Conservation (phyloP, 129 eudicot genomes). For the Artemisia argyi region DNA sequence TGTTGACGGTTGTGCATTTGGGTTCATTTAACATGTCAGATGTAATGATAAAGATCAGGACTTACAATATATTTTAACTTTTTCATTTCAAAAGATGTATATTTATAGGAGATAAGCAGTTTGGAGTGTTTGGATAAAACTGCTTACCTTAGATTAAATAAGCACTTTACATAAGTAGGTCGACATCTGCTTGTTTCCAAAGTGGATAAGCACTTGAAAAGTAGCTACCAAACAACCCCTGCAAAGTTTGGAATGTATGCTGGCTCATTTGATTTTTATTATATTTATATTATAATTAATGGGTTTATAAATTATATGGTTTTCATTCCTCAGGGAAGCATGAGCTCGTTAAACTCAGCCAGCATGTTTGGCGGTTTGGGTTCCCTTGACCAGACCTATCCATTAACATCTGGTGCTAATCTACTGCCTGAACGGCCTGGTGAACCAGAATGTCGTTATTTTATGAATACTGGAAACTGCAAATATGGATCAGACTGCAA, state of each 20-base stretch:
- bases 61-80: background rate
- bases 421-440: constrained; percentile 92
- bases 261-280: background rate
- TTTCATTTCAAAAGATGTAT: background rate
- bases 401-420: constrained; percentile 37
- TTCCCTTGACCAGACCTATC: constrained; percentile 36
- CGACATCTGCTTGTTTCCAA: no score
- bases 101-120: no score
- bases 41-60: background rate
- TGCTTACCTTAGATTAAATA: no score
- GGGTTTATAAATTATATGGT: constrained; percentile 3
- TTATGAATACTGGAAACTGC: constrained; percentile 80
- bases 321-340: constrained; percentile 40
- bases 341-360: constrained; percentile 49
- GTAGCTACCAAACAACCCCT: no score
- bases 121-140: background rate
- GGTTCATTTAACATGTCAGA: background rate
- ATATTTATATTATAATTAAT: background rate
- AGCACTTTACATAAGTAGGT: no score
- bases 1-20: background rate
- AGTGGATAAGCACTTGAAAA: no score
- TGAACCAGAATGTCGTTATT: constrained; percentile 87
- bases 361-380: constrained; percentile 38
- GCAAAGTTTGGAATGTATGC: no score
- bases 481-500: constrained; percentile 87